phyloP scores from a whole-genome alignment of 2,329 filamentous ascomycete species.

The Verticillium nubilum region DNA sequence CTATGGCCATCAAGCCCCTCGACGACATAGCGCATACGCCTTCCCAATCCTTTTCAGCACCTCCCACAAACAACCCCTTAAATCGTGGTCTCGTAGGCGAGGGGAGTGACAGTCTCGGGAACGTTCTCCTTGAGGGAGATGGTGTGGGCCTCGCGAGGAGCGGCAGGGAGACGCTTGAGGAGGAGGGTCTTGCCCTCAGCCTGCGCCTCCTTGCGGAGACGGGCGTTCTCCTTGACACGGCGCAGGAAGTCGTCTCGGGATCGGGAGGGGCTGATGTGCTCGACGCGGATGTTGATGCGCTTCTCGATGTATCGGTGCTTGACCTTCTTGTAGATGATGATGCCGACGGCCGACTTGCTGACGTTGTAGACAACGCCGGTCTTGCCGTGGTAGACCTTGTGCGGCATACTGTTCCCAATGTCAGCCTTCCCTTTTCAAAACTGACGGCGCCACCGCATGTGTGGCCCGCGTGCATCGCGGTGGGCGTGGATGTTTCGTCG shows the following conservation, averaged over 20 bases:
- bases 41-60: constrained; percentile 9
- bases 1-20: background rate
- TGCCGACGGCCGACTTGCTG: constrained; percentile 92
- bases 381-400: constrained; percentile 99
- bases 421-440: constrained; percentile 19
- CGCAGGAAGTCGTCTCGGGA: constrained; percentile 95
- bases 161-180: constrained; percentile 84
- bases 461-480: background rate
- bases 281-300: constrained; percentile 97
- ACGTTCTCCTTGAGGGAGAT: constrained; percentile 76
- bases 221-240: constrained; percentile 95
- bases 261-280: constrained; percentile 92
- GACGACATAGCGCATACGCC: background rate
- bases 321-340: constrained; percentile 99
- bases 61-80: constrained; percentile 42
- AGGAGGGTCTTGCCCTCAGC: constrained; percentile 78
- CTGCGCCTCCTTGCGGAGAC: constrained; percentile 90
- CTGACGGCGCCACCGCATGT: background rate
- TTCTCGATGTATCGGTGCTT: constrained; percentile 99
- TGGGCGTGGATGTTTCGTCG: constrained; percentile 12
- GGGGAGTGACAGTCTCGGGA: constrained; percentile 85
- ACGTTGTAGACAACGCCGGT: constrained; percentile 98
- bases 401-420: constrained; percentile 70
- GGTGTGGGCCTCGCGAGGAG: constrained; percentile 74
- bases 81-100: constrained; percentile 98